A percentile compares a stretch with the other conserved stretches of the same genome.
Conservation (phyloP, 768 basidiomycete species). For the Boletus reticuloceps region DNA sequence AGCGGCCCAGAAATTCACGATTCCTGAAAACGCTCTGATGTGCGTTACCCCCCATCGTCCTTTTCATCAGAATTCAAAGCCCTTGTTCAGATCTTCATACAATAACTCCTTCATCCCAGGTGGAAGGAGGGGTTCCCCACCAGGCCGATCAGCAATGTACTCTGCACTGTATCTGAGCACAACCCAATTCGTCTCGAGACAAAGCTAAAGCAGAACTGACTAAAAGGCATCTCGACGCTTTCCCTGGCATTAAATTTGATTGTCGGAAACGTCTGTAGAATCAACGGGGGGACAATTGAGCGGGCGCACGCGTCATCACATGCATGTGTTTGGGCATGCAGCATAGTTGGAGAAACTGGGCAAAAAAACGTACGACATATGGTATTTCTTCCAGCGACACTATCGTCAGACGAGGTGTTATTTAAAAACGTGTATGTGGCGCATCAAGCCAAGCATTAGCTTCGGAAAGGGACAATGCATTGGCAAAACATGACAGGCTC, state of each 20-base stretch:
- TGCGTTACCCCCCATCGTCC: no score
- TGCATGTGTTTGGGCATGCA: no score
- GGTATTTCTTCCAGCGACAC: constrained; percentile 70
- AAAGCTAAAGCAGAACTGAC: constrained; percentile 42
- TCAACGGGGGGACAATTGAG: neutral
- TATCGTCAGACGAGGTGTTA: constrained; percentile 12
- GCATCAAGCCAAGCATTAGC: neutral
- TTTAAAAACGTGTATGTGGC: neutral
- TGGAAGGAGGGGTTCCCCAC: constrained; percentile 72
- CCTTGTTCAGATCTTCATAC: constrained; percentile 81
- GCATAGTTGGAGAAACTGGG: neutral
- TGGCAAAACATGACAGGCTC: constrained; percentile 8
- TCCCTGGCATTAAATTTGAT: constrained; percentile 85
- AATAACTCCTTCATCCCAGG: constrained; percentile 88
- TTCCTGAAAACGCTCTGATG: neutral
- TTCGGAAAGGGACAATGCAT: no score
- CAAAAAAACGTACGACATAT: constrained; percentile 51
- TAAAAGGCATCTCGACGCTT: constrained; percentile 97
- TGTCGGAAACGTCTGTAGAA: constrained; percentile 79
- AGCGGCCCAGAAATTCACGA: no score
- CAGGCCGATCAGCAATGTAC: constrained; percentile 45
- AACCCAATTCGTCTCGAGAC: neutral
- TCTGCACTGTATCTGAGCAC: constrained; percentile 29
- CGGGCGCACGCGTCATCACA: no score
- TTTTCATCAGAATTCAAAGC: constrained; percentile 57